phyloP scores from a whole-genome alignment of 1,284 basidiomycete genomes.

The Naganishia cerealis region DNA sequence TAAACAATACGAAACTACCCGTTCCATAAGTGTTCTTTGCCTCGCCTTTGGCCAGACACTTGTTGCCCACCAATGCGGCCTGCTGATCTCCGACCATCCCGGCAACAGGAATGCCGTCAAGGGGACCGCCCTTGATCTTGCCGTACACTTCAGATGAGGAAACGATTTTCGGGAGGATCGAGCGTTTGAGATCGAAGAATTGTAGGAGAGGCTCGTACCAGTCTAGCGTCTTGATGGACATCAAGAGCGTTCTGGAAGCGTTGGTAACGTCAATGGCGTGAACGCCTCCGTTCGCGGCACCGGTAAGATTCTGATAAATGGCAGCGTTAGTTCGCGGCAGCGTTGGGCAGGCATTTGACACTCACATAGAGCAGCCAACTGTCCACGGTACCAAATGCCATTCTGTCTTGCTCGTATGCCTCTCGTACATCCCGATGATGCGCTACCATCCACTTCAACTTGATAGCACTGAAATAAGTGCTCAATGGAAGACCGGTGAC shows the following conservation, averaged over 20 bases:
- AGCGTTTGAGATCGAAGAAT: conserved; percentile 80
- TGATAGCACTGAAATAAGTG: conserved; percentile 95
- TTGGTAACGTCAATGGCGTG: conserved; percentile 96
- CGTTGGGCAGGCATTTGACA: conserved; percentile 32
- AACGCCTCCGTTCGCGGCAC: conserved; percentile 65
- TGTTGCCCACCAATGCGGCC: conserved; percentile 93
- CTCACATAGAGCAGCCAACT: conserved; percentile 90
- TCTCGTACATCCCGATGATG: conserved; percentile 74
- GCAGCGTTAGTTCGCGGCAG: conserved; percentile 19
- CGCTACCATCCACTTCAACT: conserved; percentile 94
- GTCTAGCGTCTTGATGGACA: conserved; percentile 75
- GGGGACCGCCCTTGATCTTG: conserved; percentile 64
- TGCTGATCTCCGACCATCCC: conserved; percentile 96
- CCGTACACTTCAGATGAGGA: conserved; percentile 93
- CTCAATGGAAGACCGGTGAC: conserved; percentile 88
- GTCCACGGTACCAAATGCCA: conserved; percentile 92
- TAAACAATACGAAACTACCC: conserved; percentile 90
- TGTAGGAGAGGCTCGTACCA: conserved; percentile 82
- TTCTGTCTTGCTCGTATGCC: conserved; percentile 77
- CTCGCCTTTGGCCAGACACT: conserved; percentile 78
- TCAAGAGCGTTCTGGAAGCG: conserved; percentile 89
- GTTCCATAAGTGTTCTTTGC: conserved; percentile 96
- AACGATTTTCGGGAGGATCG: conserved; percentile 81
- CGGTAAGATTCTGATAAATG: conserved; percentile 71
- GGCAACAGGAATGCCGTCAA: conserved; percentile 78